Conservation (phyloP, 345 rosid species). For the Carallia brachiata region DNA sequence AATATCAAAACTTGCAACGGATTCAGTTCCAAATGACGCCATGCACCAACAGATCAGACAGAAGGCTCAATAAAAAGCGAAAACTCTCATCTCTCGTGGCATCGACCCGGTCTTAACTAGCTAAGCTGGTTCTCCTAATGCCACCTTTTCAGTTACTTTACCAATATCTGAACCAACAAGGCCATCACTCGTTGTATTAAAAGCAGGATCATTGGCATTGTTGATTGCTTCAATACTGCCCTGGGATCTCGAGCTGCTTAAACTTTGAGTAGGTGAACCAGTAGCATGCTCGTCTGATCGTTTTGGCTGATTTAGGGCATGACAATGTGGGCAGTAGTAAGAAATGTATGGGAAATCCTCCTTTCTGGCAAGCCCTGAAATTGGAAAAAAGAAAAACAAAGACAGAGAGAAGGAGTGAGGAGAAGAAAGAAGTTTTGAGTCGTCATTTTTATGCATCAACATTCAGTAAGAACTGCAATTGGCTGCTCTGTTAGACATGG, state of each 20-base stretch:
- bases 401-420: too few relatives aligned
- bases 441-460: too few relatives aligned
- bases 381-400: too few relatives aligned
- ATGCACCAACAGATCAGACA: background rate
- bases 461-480: too few relatives aligned
- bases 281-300: slow-evolving; percentile 23
- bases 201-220: slow-evolving; percentile 10
- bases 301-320: slow-evolving; percentile 69
- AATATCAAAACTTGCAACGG: too few relatives aligned
- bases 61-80: background rate
- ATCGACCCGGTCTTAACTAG: slow-evolving; percentile 1
- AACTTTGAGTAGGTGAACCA: slow-evolving; percentile 29
- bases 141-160: slow-evolving; percentile 10
- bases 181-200: background rate
- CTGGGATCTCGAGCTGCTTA: slow-evolving; percentile 25
- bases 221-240: slow-evolving; percentile 28
- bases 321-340: slow-evolving; percentile 87
- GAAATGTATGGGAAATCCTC: slow-evolving; percentile 78
- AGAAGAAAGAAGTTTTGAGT: too few relatives aligned
- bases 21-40: background rate
- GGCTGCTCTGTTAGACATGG: too few relatives aligned
- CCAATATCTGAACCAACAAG: slow-evolving; percentile 3
- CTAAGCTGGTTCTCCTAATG: background rate
- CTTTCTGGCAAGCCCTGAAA: slow-evolving; percentile 71
- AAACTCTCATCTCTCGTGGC: background rate